These are phyloP conservation scores for Tripidium arundinaceum DNA, from an alignment of 202 grass and related monocot species.

Conservation along the genomic window DNA sequence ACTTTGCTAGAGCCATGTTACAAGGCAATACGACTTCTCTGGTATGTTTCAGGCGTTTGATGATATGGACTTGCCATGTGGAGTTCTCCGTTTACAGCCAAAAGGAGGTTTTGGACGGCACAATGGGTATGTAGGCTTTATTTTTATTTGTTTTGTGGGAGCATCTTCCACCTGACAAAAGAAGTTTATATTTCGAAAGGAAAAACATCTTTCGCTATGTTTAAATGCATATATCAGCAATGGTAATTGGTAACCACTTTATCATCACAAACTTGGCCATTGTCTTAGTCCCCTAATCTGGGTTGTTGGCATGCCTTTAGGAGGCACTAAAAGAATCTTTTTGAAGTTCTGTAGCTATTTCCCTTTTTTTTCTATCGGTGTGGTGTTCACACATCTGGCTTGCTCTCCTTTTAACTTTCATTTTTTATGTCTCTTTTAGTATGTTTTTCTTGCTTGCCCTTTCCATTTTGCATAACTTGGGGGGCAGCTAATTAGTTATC, in stretches of 20 bases:
- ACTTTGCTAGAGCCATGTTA: neutral
- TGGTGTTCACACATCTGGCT: neutral
- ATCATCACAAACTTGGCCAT: neutral
- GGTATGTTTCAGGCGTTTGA: slow-evolving; percentile 62
- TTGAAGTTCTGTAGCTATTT: neutral
- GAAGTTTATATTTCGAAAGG: neutral
- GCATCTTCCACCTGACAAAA: neutral
- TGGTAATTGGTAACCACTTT: neutral
- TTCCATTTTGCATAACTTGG: neutral
- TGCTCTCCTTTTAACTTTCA: neutral
- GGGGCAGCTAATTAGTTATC: neutral
- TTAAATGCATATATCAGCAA: neutral
- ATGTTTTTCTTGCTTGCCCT: neutral
- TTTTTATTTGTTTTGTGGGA: neutral
- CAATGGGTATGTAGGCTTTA: slow-evolving; percentile 58
- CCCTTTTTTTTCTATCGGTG: neutral
- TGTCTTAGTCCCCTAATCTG: neutral
- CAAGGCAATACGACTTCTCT: slow-evolving; percentile 18
- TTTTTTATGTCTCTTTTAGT: neutral
- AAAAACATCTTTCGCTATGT: slow-evolving; percentile 15
- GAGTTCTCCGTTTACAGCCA: slow-evolving; percentile 87
- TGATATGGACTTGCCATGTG: slow-evolving; percentile 88
- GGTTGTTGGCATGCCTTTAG: slow-evolving; percentile 1
- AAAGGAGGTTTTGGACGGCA: slow-evolving; percentile 87
- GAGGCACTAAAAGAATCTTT: neutral